Conservation (phyloP, 2,329 filamentous ascomycete genomes). For the Hyphodiscus sp. region DNA sequence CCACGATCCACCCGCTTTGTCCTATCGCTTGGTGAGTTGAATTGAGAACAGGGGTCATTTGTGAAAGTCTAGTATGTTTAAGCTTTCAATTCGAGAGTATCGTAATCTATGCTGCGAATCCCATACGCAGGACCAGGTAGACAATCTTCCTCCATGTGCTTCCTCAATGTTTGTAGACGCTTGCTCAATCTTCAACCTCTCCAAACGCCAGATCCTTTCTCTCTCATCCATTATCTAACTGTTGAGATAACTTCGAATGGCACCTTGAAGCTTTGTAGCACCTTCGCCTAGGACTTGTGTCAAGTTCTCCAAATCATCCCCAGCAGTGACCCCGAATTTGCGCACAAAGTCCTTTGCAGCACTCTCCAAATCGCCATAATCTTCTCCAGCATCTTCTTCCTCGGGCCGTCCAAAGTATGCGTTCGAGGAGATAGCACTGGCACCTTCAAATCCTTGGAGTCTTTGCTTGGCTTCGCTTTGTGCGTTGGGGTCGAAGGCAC, state of each 20-base stretch:
- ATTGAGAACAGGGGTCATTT: no score
- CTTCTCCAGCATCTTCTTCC: slow-evolving; percentile 64
- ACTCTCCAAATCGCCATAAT: slow-evolving; percentile 86
- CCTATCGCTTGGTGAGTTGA: no score
- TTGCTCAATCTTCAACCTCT: slow-evolving; percentile 1
- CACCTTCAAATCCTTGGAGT: slow-evolving; percentile 88
- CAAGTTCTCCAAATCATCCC: slow-evolving; percentile 91
- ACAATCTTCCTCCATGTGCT: neutral
- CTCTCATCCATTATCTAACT: slow-evolving; percentile 35
- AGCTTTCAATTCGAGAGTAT: slow-evolving; percentile 1
- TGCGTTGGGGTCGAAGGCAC: slow-evolving; percentile 70
- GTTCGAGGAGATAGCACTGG: slow-evolving; percentile 87
- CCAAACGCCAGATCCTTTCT: slow-evolving; percentile 7
- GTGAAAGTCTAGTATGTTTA: no score
- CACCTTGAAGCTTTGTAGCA: slow-evolving; percentile 74
- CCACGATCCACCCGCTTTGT: no score
- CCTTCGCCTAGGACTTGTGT: slow-evolving; percentile 79
- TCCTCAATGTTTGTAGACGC: neutral
- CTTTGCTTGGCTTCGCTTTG: slow-evolving; percentile 82
- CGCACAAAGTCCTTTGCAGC: slow-evolving; percentile 94
- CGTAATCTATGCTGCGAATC: slow-evolving; percentile 20
- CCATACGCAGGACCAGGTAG: neutral
- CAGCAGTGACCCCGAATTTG: slow-evolving; percentile 90
- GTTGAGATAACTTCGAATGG: slow-evolving; percentile 58
- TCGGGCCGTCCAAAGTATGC: slow-evolving; percentile 95